Conservation (phyloP, 225 moss, liverwort and hornwort genomes). For the Polytrichum commune region DNA sequence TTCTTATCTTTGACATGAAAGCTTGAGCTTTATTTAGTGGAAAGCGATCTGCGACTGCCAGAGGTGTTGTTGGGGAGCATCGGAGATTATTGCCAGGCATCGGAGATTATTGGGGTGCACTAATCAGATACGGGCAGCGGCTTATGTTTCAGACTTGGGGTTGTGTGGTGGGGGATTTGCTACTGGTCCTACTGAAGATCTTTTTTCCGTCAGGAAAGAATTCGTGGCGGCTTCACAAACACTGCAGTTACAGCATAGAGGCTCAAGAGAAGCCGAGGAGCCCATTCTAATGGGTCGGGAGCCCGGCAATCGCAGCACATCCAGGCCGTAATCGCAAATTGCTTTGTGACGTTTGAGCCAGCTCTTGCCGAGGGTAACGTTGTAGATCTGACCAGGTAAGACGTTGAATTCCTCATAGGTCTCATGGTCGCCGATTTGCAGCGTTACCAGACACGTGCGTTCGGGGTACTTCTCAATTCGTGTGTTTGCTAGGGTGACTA, state of each 20-base stretch:
- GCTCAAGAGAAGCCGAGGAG: not conserved
- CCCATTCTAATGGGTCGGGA: conserved; percentile 18
- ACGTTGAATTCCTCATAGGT: conserved; percentile 19
- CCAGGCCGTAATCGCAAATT: conserved; percentile 28
- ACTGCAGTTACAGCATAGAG: not conserved
- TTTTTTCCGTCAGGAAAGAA: not conserved
- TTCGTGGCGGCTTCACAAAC: not conserved
- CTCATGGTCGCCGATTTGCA: conserved; percentile 30
- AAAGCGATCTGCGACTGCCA: no score
- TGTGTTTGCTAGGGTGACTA: conserved; percentile 25
- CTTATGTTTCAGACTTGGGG: not conserved
- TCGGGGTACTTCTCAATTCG: conserved; percentile 24
- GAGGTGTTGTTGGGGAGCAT: not conserved
- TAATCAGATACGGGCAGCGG: not conserved
- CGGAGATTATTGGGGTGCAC: not conserved
- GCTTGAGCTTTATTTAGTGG: no score
- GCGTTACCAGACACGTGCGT: conserved; percentile 9
- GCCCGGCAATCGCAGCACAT: conserved; percentile 23
- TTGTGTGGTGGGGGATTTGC: not conserved
- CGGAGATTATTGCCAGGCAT: not conserved
- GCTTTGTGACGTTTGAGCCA: conserved; percentile 28
- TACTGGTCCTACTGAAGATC: not conserved
- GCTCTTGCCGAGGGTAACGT: conserved; percentile 26
- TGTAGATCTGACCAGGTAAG: conserved; percentile 31
- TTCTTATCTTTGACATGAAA: no score